Evolutionary conservation across 768 basidiomycete species (phyloP), one percentile per base, ranked within the genome.

Genomic region (Auricularia sp.): DNA sequence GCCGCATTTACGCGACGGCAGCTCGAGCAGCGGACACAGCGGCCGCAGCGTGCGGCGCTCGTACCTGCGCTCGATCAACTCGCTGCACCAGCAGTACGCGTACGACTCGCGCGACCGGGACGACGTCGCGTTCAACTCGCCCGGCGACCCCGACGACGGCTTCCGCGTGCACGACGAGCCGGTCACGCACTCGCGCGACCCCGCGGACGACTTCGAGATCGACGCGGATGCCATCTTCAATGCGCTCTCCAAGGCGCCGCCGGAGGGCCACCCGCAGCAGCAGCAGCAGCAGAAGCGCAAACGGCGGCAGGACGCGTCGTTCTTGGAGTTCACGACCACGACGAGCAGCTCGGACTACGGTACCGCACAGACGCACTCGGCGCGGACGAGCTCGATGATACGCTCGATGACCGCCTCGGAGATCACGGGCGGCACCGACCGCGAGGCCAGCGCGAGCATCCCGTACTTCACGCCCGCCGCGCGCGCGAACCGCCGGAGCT

Each of bases 61-160:
- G 23, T 59, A 59, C 56, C 29, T 59, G 2, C 56, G 56, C 56
- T 59, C 56, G 6, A 7, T 59, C 7, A 59, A 59, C 56, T 59
- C 56, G 56, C 56, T 59, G 34, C 18, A 33, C 33, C 56, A 59
- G 56, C 56, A 59, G 14, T 59, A 59, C 23, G 23, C 33, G 10
- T 59, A 59, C 56, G 56, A 59, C 56, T 10, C 56, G 56, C 56
- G 56, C 14, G 56, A 59, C 56, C 56, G 56, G 5, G 56, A 59
- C 34, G 56, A 59, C 34, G 56, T 59, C 7, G 56, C 56, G 29
- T 33, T 59, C 56, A 59, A 59, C 34, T 29, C 56, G 23, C 23
- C 56, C 14, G 39, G 39, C 56, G 56, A 59, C 56, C 56, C 56
- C 16, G 56, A 59, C 23, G 56, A 21, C 10, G 56, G 23, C 4